Base-by-base conservation (phyloP, 2,329 filamentous ascomycete species). In the Calycina herbarum region DNA sequence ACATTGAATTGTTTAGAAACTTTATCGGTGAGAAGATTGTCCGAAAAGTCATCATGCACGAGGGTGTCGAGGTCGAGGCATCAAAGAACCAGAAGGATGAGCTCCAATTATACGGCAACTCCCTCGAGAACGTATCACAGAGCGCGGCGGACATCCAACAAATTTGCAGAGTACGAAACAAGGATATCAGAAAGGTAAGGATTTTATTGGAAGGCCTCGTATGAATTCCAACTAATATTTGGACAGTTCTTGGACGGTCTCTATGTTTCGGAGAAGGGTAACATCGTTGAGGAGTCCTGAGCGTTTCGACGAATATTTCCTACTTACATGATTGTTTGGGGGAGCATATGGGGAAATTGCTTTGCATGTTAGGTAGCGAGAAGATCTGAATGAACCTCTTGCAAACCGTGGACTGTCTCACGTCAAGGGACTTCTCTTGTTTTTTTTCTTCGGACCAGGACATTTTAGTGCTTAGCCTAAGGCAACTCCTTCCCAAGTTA, bases 21-120 rank as follows among this genome's bases (percentile, higher is more conserved):
- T 97, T 97, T 86, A 89, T 97, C 79, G 94, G 95, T 82, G 95
- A 99, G 92, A 99, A 99, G 92, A 93, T 97, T 79, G 93, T 98
- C 78, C 94, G 95, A 82, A 88, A 89, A 76, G 91, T 99, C 77
- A 83, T 86, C 77, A 96, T 97, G 91, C 91, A 91, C 79, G 81
- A 88, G 71, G 95, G 94, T 82, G 95, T 99, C 77, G 89, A 95
- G 63, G 92, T 97, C 77, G 89, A 93, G 85, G 83, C 90, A 80
- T 97, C 94, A 79, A 89, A 92, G 86, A 87, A 89, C 84, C 89
- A 94, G 83, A 99, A 99, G 92, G 95, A 99, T 82, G 94, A 99
- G 89, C 91, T 99, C 71, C 84, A 94, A 81, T 86, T 99, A 76
- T 85, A 80, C 75, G 95, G 95, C 78, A 99, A 97, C 92, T 96